A percentile compares a stretch with the other conserved stretches of the same genome.
Conservation (phyloP, 495 filamentous ascomycete species). For the Geoglossum glabrum region DNA sequence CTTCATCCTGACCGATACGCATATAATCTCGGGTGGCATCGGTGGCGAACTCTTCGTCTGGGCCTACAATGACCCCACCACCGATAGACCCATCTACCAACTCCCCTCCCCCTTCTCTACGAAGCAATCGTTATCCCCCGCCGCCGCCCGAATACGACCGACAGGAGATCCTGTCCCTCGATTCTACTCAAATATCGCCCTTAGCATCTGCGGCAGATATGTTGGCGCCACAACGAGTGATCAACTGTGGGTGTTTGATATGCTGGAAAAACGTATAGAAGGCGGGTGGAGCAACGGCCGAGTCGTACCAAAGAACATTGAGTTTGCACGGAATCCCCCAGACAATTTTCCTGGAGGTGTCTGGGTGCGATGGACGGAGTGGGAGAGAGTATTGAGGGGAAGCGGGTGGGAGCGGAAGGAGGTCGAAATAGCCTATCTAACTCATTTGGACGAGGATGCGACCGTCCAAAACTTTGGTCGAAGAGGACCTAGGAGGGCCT, state of each 20-base stretch:
- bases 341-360: constrained; percentile 16
- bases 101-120: constrained; percentile 11
- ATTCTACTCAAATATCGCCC: constrained; percentile 12
- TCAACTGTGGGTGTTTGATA: constrained; percentile 16
- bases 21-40: constrained; percentile 15
- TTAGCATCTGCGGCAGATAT: constrained; percentile 15
- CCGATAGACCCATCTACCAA: constrained; percentile 9
- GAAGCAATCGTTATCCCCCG: constrained; percentile 4
- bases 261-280: constrained; percentile 14
- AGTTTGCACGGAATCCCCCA: constrained; percentile 12
- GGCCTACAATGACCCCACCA: constrained; percentile 9
- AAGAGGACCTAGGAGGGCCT: neutral
- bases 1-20: constrained; percentile 15
- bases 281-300: constrained; percentile 15
- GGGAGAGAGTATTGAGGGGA: constrained; percentile 9
- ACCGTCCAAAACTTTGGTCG: too few species aligned
- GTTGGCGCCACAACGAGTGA: constrained; percentile 16
- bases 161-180: constrained; percentile 5
- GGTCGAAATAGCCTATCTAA: constrained; percentile 13
- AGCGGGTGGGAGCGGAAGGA: constrained; percentile 11
- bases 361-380: constrained; percentile 16
- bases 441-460: constrained; percentile 6
- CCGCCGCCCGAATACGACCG: neutral
- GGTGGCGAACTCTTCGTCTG: constrained; percentile 16
- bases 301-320: constrained; percentile 12